These are phyloP conservation scores for Exophiala sp. DNA, from an alignment of 2,329 filamentous ascomycete genomes.

Conservation along the genomic window DNA sequence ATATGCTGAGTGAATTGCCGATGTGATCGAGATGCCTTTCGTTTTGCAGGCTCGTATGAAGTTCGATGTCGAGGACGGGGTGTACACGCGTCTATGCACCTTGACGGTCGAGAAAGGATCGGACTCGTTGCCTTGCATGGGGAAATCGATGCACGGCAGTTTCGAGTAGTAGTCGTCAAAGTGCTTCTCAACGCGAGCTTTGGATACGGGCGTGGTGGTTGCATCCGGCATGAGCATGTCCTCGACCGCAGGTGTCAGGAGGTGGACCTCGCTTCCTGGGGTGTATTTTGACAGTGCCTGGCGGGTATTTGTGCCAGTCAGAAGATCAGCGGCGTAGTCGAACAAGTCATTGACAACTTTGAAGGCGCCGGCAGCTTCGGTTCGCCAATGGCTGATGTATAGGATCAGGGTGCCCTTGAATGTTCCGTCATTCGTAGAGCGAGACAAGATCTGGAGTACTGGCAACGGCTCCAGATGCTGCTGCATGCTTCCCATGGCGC, in stretches of 20 bases:
- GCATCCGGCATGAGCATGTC: conserved; percentile 11
- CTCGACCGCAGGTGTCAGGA: conserved; percentile 12
- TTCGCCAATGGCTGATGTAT: conserved; percentile 18
- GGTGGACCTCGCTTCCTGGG: conserved; percentile 2
- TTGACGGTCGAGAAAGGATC: not conserved
- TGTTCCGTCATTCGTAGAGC: not conserved
- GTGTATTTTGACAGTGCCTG: not conserved
- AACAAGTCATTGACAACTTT: conserved; percentile 13
- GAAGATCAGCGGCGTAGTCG: conserved; percentile 9
- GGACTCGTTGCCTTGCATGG: conserved; percentile 1
- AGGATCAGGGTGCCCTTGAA: conserved; percentile 11
- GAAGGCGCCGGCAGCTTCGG: conserved; percentile 15
- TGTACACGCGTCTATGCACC: conserved; percentile 4
- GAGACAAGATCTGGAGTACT: conserved; percentile 2
- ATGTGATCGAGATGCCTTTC: conserved; percentile 5
- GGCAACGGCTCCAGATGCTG: conserved; percentile 1
- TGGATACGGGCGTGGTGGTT: not conserved
- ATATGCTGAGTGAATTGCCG: conserved; percentile 11
- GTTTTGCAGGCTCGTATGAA: conserved; percentile 8
- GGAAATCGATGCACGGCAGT: conserved; percentile 7
- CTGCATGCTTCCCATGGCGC: conserved; percentile 6
- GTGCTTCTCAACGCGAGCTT: conserved; percentile 3
- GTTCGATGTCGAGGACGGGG: not conserved
- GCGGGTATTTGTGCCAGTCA: not conserved
- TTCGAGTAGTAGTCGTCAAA: conserved; percentile 10